Evolutionary conservation across 371 early-diverging fungal species (phyloP).

Genomic region (Neoconidiobolus thromboides): DNA sequence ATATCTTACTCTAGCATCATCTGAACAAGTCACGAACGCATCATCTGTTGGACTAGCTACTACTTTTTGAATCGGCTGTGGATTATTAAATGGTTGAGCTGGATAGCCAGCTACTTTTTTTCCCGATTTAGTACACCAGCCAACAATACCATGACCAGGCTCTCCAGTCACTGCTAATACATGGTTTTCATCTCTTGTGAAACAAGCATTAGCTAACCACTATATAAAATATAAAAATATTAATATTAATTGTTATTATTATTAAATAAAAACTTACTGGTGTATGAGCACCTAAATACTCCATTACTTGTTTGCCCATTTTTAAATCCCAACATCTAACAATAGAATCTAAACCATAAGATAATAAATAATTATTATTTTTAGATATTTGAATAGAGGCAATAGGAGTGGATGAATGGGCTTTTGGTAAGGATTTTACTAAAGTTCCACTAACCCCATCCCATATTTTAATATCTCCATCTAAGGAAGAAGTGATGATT

Average conservation of each 20-base stretch:
- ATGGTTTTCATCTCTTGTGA: neutral
- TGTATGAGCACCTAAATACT: conserved; percentile 49
- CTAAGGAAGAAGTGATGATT: conserved; percentile 53
- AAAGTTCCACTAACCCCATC: conserved; percentile 59
- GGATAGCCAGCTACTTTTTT: neutral
- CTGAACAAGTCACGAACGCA: conserved; percentile 6
- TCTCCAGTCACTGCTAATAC: conserved; percentile 39
- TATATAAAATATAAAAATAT: neutral
- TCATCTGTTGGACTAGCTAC: conserved; percentile 9
- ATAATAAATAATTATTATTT: conserved; percentile 51
- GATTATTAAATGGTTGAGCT: neutral
- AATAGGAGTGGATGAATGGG: conserved; percentile 59
- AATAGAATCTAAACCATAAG: conserved; percentile 56
- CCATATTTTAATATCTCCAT: conserved; percentile 78
- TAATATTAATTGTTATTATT: too few species aligned
- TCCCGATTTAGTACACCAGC: conserved; percentile 20
- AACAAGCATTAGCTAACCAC: neutral
- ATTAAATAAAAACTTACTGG: conserved; percentile 16
- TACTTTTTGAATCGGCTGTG: conserved; percentile 9
- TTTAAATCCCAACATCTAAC: conserved; percentile 60
- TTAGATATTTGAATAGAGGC: conserved; percentile 50
- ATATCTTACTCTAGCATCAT: neutral
- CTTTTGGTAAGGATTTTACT: conserved; percentile 39
- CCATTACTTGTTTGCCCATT: conserved; percentile 12
- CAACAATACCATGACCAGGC: conserved; percentile 21